Base-by-base conservation (phyloP, 305 asterid genomes). In the Withania somnifera region DNA sequence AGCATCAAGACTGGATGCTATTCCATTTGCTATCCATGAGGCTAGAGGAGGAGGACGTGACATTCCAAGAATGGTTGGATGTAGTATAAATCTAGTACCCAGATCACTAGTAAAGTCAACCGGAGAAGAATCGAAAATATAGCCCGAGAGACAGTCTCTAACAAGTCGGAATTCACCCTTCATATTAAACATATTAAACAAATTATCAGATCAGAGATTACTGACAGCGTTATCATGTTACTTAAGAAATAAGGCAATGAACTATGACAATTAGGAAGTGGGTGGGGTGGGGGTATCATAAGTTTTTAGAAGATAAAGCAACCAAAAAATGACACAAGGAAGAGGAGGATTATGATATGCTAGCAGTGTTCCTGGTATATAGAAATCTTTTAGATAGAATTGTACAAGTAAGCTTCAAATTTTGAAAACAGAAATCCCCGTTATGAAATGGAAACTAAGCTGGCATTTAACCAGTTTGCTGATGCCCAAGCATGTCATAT, bases 71-170 rank as follows among this genome's bases (percentile, higher is more conserved):
- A 90, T 87, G 2, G 92, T 82, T 67, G 97, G 98, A 78, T 93
- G 97, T 86, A 93, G 95, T 84, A 89, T 83, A 82, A 96, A 94
- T 78, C 89, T 93, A 53, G 89, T 88, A 19, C 96, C 98, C 81
- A 91, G 10, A 63, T 94, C 99, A 83, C 96, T 92, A 15, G 94
- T 93, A 78, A 94, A 96, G 86, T 96, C 98, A 71, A 94, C 94
- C 0, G 99, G 98, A 79, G 90, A 52, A 47, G 99, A 96, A 88
- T 96, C 99, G 28, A 93, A 94, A 78, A 93, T 92, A 88, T 90
- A 89, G 36, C 99, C 98, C 50, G 97, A 85, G 79, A 94, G 85
- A 80, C 97, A 96, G 88, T 94, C 98, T 86, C 92, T 90, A 50
- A 94, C 91, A n/a, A 96, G 92, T 81, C 81, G 93, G 81, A 86